A percentile compares a stretch with the other conserved stretches of the same genome.
These are phyloP conservation scores for Alternaria postmessia DNA, from an alignment of 2,329 filamentous ascomycete genomes.

Conservation along the genomic window DNA sequence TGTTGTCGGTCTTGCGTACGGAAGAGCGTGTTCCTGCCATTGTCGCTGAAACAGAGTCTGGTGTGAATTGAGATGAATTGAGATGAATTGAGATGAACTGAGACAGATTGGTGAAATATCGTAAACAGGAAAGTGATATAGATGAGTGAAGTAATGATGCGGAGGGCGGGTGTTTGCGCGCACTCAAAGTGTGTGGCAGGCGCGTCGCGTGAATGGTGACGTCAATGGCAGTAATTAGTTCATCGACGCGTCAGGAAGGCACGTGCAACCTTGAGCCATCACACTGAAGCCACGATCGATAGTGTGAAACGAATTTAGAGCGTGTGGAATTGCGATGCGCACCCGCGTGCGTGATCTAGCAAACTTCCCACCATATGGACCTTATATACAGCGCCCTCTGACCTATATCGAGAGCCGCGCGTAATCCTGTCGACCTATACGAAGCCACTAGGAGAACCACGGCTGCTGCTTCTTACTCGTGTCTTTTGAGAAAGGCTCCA, in stretches of 20 bases:
- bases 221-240: slow-evolving; percentile 15
- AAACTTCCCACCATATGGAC: not conserved
- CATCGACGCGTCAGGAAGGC: slow-evolving; percentile 19
- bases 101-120: not conserved
- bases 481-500: slow-evolving; percentile 35
- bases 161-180: not conserved
- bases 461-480: not conserved
- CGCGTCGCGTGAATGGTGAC: slow-evolving; percentile 20
- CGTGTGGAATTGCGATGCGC: not conserved
- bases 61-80: not conserved
- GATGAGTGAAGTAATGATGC: not conserved
- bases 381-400: not conserved
- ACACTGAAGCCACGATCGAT: not conserved
- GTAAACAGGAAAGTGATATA: not conserved
- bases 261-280: slow-evolving; percentile 9
- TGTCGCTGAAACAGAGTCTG: slow-evolving; percentile 5
- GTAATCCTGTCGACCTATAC: not conserved
- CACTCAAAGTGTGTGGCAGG: not conserved
- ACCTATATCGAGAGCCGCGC: not conserved
- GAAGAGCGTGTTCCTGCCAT: slow-evolving; percentile 45
- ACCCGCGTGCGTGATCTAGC: not conserved
- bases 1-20: slow-evolving; percentile 24
- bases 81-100: not conserved
- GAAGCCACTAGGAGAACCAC: not conserved
- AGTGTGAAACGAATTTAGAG: not conserved